Conservation (phyloP, 805 yeast species). For the Starmerella stellata region DNA sequence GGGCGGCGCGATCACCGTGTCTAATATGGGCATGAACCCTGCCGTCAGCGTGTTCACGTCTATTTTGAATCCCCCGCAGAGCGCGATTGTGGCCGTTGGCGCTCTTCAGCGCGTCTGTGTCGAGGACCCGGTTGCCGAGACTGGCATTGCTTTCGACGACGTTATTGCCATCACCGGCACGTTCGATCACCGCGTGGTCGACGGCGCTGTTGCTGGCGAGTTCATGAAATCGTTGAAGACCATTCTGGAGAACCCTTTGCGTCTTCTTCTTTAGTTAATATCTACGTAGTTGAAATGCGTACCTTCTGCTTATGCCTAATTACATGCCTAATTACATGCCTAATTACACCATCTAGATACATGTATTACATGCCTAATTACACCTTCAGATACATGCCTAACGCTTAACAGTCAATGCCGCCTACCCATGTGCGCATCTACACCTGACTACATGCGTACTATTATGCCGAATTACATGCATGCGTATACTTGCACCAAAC, state of each 20-base stretch:
- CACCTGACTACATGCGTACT: too few relatives aligned
- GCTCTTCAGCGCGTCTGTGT: constrained; percentile 84
- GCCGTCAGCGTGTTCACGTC: constrained; percentile 90
- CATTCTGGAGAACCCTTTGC: constrained; percentile 89
- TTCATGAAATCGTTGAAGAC: constrained; percentile 83
- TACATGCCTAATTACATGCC: too few relatives aligned
- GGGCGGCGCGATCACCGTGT: constrained; percentile 97
- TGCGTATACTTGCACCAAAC: too few relatives aligned
- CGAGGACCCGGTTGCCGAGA: constrained; percentile 76
- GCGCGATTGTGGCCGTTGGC: constrained; percentile 85
- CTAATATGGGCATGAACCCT: constrained; percentile 96
- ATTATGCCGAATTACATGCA: too few relatives aligned
- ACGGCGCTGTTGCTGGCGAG: constrained; percentile 97
- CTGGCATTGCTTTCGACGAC: constrained; percentile 83
- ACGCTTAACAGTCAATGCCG: too few relatives aligned
- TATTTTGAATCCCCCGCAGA: constrained; percentile 94
- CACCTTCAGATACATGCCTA: too few relatives aligned
- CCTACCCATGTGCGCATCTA: too few relatives aligned
- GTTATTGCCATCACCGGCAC: constrained; percentile 87
- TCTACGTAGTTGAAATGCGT: background rate
- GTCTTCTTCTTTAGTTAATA: constrained; percentile 49
- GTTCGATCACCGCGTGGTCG: constrained; percentile 92
- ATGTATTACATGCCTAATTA: too few relatives aligned
- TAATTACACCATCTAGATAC: too few relatives aligned
- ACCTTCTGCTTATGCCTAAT: background rate